Evolutionary conservation across 768 basidiomycete genomes (phyloP).

Genomic region (Hortiboletus campestris): DNA sequence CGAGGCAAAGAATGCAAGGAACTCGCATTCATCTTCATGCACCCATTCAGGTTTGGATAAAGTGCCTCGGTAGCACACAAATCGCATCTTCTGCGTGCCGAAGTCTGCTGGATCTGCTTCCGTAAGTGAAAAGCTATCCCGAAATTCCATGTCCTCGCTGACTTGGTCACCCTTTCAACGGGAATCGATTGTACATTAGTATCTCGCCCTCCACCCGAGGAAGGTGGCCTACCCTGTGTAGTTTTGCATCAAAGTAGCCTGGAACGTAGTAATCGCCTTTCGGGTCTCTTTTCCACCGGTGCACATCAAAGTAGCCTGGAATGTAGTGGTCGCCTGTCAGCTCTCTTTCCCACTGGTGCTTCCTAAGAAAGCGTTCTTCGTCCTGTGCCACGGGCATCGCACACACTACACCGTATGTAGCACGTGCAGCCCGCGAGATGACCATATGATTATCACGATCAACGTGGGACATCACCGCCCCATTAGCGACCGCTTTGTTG

Average conservation of each 20-base stretch:
- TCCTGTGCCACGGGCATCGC: constrained; percentile 4
- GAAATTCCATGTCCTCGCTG: constrained; percentile 8
- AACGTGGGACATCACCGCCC: constrained; percentile 2
- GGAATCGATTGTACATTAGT: background rate
- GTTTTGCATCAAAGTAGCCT: constrained; percentile 11
- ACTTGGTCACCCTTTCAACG: constrained; percentile 2
- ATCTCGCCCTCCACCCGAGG: background rate
- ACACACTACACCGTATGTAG: constrained; percentile 9
- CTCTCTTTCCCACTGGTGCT: constrained; percentile 7
- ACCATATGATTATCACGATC: background rate
- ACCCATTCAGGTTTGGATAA: constrained; percentile 8
- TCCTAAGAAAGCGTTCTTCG: constrained; percentile 7
- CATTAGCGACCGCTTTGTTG: constrained; percentile 7
- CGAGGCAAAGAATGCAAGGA: background rate
- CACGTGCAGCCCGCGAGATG: background rate
- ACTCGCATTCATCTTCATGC: constrained; percentile 6
- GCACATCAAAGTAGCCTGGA: constrained; percentile 12
- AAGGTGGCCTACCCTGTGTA: constrained; percentile 2
- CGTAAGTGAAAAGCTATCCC: constrained; percentile 7
- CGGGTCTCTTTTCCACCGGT: constrained; percentile 7
- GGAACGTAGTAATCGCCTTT: constrained; percentile 9
- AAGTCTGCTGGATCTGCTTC: background rate
- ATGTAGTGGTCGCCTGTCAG: constrained; percentile 5
- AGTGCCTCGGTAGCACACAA: constrained; percentile 5
- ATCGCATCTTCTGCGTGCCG: background rate